Conservation (phyloP, 352 stramenopile species). For the Phytopythium sindhum region DNA sequence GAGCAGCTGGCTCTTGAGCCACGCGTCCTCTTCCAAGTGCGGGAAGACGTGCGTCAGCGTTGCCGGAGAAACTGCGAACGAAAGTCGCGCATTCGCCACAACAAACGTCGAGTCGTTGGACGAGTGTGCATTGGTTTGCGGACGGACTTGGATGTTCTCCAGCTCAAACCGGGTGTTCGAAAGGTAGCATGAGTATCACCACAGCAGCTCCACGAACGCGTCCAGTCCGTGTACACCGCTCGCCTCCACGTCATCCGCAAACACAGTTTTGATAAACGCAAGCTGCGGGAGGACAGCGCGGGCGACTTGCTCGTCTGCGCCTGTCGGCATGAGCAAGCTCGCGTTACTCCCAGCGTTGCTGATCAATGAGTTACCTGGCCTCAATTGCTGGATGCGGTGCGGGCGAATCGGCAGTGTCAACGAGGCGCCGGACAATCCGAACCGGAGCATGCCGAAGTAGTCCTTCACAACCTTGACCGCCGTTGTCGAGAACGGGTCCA, state of each 20-base stretch:
- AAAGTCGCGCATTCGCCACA: slow-evolving; percentile 10
- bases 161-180: slow-evolving; percentile 24
- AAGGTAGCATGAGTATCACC: slow-evolving; percentile 18
- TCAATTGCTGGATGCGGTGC: neutral
- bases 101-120: slow-evolving; percentile 7
- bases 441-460: neutral
- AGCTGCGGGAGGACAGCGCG: slow-evolving; percentile 12
- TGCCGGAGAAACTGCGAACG: slow-evolving; percentile 12
- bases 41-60: slow-evolving; percentile 14
- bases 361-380: neutral
- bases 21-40: slow-evolving; percentile 5
- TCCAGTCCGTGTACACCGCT: slow-evolving; percentile 14
- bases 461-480: neutral
- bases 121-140: neutral
- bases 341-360: neutral
- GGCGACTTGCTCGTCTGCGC: neutral
- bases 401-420: neutral
- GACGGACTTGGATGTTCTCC: slow-evolving; percentile 12
- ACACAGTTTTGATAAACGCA: slow-evolving; percentile 19
- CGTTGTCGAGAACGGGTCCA: neutral
- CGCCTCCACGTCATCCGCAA: slow-evolving; percentile 18
- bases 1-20: slow-evolving; percentile 8
- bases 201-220: slow-evolving; percentile 20
- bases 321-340: neutral
- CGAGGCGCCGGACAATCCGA: neutral